phyloP scores from a whole-genome alignment of 2,329 filamentous ascomycete genomes.

The Alternaria conjuncta region DNA sequence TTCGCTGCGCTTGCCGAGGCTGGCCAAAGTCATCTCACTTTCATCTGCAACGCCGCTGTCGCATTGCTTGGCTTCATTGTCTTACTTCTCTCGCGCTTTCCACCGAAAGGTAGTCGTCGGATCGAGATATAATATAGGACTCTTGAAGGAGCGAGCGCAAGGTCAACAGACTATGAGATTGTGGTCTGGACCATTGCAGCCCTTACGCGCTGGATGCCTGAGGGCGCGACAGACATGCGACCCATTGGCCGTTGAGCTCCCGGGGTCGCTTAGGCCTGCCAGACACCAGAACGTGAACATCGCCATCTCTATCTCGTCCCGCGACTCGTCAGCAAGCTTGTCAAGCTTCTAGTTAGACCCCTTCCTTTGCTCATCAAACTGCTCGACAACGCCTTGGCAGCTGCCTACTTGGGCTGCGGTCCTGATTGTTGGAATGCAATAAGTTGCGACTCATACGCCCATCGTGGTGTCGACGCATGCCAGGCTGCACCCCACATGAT shows the following conservation, averaged over 20 bases:
- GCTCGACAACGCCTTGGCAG: not conserved
- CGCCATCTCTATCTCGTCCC: not conserved
- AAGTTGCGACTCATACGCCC: not conserved
- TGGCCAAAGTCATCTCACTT: conserved; percentile 67
- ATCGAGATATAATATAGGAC: not conserved
- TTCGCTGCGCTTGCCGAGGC: conserved; percentile 68
- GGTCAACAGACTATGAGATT: not conserved
- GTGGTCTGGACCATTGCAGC: not conserved
- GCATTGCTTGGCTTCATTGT: conserved; percentile 60
- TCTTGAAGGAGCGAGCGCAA: not conserved
- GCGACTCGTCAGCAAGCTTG: not conserved
- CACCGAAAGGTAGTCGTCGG: conserved; percentile 49
- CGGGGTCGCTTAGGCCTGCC: not conserved
- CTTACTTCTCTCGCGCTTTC: conserved; percentile 55
- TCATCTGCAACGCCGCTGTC: conserved; percentile 69
- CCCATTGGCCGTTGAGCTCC: not conserved
- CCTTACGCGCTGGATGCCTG: not conserved
- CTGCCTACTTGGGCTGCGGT: not conserved
- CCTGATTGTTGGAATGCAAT: not conserved
- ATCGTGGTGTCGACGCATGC: not conserved
- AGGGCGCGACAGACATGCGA: not conserved
- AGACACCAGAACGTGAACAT: not conserved
- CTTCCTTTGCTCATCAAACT: not conserved
- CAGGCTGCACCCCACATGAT: not conserved
- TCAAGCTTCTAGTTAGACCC: not conserved